Base-by-base conservation (phyloP, 2,329 filamentous ascomycete species). In the Phaeosphaeriaceae sp. region DNA sequence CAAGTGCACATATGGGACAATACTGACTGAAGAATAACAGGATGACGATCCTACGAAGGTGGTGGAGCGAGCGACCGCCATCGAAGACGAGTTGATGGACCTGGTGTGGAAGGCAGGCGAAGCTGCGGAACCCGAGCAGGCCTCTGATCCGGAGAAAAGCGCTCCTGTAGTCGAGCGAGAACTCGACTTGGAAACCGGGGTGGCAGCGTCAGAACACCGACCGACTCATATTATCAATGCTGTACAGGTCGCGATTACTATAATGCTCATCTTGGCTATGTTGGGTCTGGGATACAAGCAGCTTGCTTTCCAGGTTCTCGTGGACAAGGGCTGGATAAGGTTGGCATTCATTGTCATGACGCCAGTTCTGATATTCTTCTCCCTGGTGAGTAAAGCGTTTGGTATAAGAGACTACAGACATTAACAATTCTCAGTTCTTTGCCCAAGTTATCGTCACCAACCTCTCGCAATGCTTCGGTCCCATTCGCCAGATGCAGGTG, bases 81-180 rank as follows among this genome's bases (percentile, higher is more conserved):
- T 94, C 59, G 90, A 94, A 76, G 85, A 86, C 2, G 89, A 93
- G 73, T 81, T 94, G 47, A 92, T 93, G 88, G 86, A 91, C 60
- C 84, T 86, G 78, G 86, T 89, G 41, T 89, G 87, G 85, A 81
- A 80, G 17, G 72, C 79, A 20, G 76, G 79, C 47, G 80, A 83
- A 19, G 75, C 77, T 31, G 77, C 78, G 53, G 77, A 79, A 24
- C 72, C 73, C 7, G 67, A 71, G 7, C 68, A 73, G 19, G 70
- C 79, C 21, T 72, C 85, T 89, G 40, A 86, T 93, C 17, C 91
- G 93, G 76, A 89, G 74, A 83, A 87, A 63, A 79, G 75, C 4
- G 68, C 80, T 17, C 76, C 76, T 9, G 77, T 82, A 7, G 76
- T 71, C 7, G 84, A 77, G 9, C 65, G 51, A 9, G 61, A 69